Evolutionary conservation across 345 rosid species (phyloP).

Genomic region (Camelina laxa): DNA sequence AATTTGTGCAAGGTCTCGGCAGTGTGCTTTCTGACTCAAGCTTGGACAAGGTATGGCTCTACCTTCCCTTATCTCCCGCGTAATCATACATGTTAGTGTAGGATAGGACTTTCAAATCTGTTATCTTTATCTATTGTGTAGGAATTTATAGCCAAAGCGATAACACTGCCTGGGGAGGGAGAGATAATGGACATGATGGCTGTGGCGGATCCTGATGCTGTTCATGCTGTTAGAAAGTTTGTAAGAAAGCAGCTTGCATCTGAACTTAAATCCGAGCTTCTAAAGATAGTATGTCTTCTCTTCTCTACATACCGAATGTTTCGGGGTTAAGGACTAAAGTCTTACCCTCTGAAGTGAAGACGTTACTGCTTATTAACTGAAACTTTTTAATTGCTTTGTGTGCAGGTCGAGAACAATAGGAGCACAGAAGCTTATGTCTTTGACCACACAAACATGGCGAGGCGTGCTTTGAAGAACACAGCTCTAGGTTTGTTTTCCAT

Average conservation of each 20-base stretch:
- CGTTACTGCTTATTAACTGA: background rate
- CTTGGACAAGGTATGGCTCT: conserved; percentile 73
- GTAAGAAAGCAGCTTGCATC: conserved; percentile 88
- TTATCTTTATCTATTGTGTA: conserved; percentile 40
- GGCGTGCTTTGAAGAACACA: conserved; percentile 82
- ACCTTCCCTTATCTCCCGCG: background rate
- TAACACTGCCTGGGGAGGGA: conserved; percentile 91
- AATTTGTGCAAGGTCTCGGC: conserved; percentile 74
- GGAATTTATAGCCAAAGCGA: conserved; percentile 94
- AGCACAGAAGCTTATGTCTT: conserved; percentile 77
- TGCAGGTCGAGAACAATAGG: conserved; percentile 76
- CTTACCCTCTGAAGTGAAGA: background rate
- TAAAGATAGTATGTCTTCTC: conserved; percentile 60
- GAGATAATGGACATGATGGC: conserved; percentile 99
- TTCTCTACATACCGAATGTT: conserved; percentile 3
- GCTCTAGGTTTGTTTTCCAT: conserved; percentile 67
- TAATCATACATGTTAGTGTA: conserved; percentile 1
- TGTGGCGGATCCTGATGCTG: conserved; percentile 99
- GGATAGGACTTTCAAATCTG: background rate
- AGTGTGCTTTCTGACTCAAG: conserved; percentile 72
- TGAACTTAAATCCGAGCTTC: conserved; percentile 77
- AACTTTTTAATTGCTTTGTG: background rate
- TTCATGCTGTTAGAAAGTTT: conserved; percentile 86
- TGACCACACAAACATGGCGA: conserved; percentile 83
- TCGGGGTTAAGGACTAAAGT: background rate